phyloP scores from a whole-genome alignment of 2,329 filamentous ascomycete species.

The Lachnellula cervina region DNA sequence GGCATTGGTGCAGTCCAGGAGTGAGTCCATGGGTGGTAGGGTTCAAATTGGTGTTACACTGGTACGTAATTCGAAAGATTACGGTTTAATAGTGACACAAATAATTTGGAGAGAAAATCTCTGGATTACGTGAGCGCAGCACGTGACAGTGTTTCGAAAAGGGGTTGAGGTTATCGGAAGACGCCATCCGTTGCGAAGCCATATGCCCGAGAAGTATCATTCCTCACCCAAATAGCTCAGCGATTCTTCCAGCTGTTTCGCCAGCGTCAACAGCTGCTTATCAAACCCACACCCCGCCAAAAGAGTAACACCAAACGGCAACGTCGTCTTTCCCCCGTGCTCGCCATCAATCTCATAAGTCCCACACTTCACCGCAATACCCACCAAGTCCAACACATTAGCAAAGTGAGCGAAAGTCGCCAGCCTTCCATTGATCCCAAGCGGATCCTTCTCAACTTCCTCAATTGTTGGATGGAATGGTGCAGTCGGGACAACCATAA shows the following conservation, averaged over 20 bases:
- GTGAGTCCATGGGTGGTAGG: constrained; percentile 5
- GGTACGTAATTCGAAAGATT: constrained; percentile 15
- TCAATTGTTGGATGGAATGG: constrained; percentile 44
- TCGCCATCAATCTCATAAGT: constrained; percentile 17
- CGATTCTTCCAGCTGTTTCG: constrained; percentile 25
- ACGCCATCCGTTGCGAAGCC: too few relatives aligned
- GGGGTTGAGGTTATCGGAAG: neutral
- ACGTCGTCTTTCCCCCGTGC: constrained; percentile 12
- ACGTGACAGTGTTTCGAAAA: neutral
- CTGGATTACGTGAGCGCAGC: neutral
- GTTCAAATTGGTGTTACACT: constrained; percentile 6
- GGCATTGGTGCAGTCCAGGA: constrained; percentile 1
- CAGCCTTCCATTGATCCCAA: constrained; percentile 44
- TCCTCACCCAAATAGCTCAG: constrained; percentile 16
- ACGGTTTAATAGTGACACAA: constrained; percentile 5
- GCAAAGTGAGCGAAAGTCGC: constrained; percentile 49
- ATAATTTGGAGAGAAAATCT: constrained; percentile 2
- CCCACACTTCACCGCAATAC: constrained; percentile 31
- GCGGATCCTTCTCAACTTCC: constrained; percentile 45
- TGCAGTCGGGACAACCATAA: constrained; percentile 48
- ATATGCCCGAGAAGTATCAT: neutral
- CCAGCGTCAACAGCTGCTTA: constrained; percentile 35
- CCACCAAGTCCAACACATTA: constrained; percentile 51
- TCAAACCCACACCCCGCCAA: constrained; percentile 38
- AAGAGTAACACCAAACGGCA: constrained; percentile 43